Base-by-base conservation (phyloP, 1,284 basidiomycete species). In the Athelia psychrophila region DNA sequence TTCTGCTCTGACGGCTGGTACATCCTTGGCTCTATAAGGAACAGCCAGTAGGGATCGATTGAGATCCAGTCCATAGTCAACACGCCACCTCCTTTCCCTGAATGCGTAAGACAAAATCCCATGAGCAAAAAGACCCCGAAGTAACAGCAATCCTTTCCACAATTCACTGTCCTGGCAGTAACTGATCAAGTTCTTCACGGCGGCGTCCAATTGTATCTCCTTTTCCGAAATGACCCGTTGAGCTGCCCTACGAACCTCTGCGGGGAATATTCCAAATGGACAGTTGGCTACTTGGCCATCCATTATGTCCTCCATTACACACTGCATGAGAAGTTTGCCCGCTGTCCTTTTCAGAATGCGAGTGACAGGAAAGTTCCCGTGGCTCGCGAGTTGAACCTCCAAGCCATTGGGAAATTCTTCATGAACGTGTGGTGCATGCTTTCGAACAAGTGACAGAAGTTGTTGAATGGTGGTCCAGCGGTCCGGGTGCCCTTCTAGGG, bases 11-110 rank as follows among this genome's bases (percentile, higher is more conserved):
- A 56, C 25, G 35, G 64, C 54, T 8, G 69, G 69, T 15, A 63
- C 54, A 40, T 71, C 69, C 58, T 68, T 68, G 2, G 66, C 66
- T 4, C 55, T 51, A 46, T 64, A 68, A 13, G 66, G 66, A 2
- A 68, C 65, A 3, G 66, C 66, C 4, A 68, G 53, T 33, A 60
- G 50, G 0, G 64, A 56, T 27, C 66, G 60, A 12, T 16, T 51
- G 4, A 49, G 53, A 49, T 66, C 63, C 18, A 65, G 54, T 0
- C 66, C 66, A 50, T 64, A 68, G 46, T 68, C 62, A 2, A 68
- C 65, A 18, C 64, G 51, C 60, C 64, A 68, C 18, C 64, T 58
- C 45, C 56, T 57, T 2, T 64, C 58, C 35, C 52, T 58, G 6
- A 69, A 49, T 9, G 52, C 58, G 33, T 64, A 60, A 3, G 55